Evolutionary conservation across 306 rosid species (phyloP).

Genomic region (Vigna radiata): DNA sequence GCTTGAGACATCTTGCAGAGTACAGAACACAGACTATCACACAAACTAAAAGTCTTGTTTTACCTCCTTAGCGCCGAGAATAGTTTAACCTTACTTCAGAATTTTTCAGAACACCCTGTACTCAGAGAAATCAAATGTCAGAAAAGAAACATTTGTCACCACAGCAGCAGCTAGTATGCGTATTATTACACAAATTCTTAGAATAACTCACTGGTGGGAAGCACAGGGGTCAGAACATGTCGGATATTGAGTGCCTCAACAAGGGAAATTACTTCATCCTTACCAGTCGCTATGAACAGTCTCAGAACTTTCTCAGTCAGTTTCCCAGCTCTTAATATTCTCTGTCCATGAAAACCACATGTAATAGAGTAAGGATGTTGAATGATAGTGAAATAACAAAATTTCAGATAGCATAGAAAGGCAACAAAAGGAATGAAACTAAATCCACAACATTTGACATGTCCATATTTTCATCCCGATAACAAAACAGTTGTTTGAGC

Average conservation of each 20-base stretch:
- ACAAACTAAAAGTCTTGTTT: conserved; percentile 30
- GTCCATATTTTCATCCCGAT: background rate
- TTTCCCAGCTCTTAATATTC: conserved; percentile 86
- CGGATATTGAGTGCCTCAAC: conserved; percentile 79
- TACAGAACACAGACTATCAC: conserved; percentile 40
- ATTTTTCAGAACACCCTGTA: conserved; percentile 90
- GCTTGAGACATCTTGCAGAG: conserved; percentile 70
- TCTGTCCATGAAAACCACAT: conserved; percentile 56
- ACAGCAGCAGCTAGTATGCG: conserved; percentile 9
- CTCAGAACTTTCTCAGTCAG: conserved; percentile 87
- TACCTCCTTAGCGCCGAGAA: conserved; percentile 42
- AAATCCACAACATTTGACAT: conserved; percentile 30
- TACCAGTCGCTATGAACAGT: conserved; percentile 80
- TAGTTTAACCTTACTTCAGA: conserved; percentile 49
- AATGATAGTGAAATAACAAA: conserved; percentile 24
- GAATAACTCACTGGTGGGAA: conserved; percentile 89
- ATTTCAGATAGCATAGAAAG: conserved; percentile 13
- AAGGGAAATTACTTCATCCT: conserved; percentile 84
- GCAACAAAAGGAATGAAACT: conserved; percentile 23
- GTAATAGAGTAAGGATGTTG: conserved; percentile 32
- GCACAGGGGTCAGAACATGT: conserved; percentile 74
- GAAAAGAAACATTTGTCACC: conserved; percentile 30
- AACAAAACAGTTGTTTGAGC: background rate
- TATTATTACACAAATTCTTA: conserved; percentile 30
- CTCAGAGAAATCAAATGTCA: conserved; percentile 43